Conservation (phyloP, 2,329 filamentous ascomycete species). For the Cladosporium velox region DNA sequence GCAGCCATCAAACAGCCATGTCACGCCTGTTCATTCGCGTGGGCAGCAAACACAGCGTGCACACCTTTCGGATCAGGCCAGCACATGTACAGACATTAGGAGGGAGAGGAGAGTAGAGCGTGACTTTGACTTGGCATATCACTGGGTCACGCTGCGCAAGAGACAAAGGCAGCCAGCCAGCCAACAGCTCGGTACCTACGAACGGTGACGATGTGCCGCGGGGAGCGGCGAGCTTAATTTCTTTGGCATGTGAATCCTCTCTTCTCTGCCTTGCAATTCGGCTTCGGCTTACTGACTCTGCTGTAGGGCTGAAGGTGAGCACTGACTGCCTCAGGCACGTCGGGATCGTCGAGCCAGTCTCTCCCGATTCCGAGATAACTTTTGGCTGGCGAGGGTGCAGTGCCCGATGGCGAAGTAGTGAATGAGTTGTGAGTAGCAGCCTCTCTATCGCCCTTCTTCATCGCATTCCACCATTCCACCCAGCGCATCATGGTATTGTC, state of each 20-base stretch:
- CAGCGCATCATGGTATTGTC: slow-evolving; percentile 29
- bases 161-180: neutral
- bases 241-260: neutral
- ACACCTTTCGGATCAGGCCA: neutral
- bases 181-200: neutral
- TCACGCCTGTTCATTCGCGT: slow-evolving; percentile 17
- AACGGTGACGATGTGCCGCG: slow-evolving; percentile 5
- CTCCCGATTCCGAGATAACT: slow-evolving; percentile 8
- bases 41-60: slow-evolving; percentile 11
- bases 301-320: neutral
- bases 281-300: neutral
- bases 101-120: neutral
- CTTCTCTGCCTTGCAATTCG: no score
- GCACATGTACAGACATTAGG: slow-evolving; percentile 14
- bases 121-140: slow-evolving; percentile 2
- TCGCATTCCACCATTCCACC: slow-evolving; percentile 14
- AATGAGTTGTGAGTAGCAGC: neutral
- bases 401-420: slow-evolving; percentile 4
- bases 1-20: slow-evolving; percentile 31
- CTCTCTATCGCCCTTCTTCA: neutral
- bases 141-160: slow-evolving; percentile 1
- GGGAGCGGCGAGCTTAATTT: neutral
- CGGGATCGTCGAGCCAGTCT: neutral
- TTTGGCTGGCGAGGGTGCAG: neutral
- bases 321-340: neutral